A percentile compares a stretch with the other conserved stretches of the same genome.
These are phyloP conservation scores for Rhodotorula sp. DNA, from an alignment of 1,284 basidiomycete genomes.

Conservation along the genomic window DNA sequence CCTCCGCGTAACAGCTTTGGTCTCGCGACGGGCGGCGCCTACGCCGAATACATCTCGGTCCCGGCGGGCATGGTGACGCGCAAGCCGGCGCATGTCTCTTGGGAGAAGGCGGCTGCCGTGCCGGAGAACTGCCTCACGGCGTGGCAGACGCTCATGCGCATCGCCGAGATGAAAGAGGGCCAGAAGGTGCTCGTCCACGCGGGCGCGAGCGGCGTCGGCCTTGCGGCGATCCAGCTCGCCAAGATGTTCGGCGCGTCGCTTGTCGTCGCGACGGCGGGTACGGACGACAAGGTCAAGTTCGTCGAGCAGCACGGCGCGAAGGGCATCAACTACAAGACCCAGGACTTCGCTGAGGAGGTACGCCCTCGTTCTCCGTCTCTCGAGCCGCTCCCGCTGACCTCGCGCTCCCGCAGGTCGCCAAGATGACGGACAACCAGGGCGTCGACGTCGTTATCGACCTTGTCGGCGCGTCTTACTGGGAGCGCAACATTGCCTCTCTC, in stretches of 20 bases:
- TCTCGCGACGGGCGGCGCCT: slow-evolving; percentile 74
- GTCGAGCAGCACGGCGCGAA: slow-evolving; percentile 54
- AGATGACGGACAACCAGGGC: slow-evolving; percentile 55
- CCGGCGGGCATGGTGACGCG: slow-evolving; percentile 68
- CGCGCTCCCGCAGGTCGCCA: neutral
- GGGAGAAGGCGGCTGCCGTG: slow-evolving; percentile 68
- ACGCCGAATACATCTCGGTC: slow-evolving; percentile 80
- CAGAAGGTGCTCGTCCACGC: slow-evolving; percentile 85
- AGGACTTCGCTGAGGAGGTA: slow-evolving; percentile 68
- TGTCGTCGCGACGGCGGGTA: slow-evolving; percentile 69
- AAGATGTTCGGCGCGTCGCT: slow-evolving; percentile 65
- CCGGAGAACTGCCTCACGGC: slow-evolving; percentile 85
- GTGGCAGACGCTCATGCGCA: slow-evolving; percentile 75
- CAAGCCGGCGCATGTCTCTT: slow-evolving; percentile 75
- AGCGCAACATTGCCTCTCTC: slow-evolving; percentile 74
- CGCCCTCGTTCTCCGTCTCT: slow-evolving; percentile 42
- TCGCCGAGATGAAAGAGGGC: slow-evolving; percentile 68
- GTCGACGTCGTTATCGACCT: slow-evolving; percentile 87
- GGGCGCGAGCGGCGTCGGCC: slow-evolving; percentile 82
- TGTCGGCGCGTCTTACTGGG: slow-evolving; percentile 77
- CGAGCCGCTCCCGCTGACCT: neutral
- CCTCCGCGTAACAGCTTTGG: slow-evolving; percentile 58
- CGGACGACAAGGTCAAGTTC: slow-evolving; percentile 78
- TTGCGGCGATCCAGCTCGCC: slow-evolving; percentile 88
- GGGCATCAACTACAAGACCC: slow-evolving; percentile 63